These are phyloP conservation scores for Cordyceps tenuipes DNA, from an alignment of 2,329 filamentous ascomycete genomes.

Conservation along the genomic window DNA sequence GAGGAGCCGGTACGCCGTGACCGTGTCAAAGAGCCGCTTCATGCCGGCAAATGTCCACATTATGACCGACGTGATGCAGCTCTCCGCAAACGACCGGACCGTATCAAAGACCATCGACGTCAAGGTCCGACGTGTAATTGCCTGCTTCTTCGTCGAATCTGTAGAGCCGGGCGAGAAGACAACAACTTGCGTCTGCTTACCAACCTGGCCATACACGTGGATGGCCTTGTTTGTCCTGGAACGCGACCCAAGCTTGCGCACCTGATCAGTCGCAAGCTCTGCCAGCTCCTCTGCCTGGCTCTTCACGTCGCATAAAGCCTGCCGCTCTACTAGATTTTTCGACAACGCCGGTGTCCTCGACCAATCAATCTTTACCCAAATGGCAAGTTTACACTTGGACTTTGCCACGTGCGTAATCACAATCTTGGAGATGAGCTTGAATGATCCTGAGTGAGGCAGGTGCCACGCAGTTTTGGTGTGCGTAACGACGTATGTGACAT, in stretches of 20 bases:
- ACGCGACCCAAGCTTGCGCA: constrained; percentile 63
- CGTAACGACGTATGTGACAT: constrained; percentile 58
- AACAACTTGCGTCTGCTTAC: constrained; percentile 56
- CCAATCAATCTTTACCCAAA: constrained; percentile 88
- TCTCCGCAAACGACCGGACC: constrained; percentile 64
- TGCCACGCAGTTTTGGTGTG: constrained; percentile 67
- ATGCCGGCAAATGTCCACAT: constrained; percentile 65
- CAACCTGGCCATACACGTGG: constrained; percentile 69
- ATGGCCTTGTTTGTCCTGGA: constrained; percentile 70
- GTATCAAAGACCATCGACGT: constrained; percentile 66
- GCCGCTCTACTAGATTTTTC: constrained; percentile 54
- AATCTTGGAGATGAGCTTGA: constrained; percentile 79
- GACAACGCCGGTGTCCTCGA: constrained; percentile 54
- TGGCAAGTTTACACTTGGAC: constrained; percentile 81
- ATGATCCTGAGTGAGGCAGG: constrained; percentile 69
- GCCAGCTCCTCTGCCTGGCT: constrained; percentile 67
- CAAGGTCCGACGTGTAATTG: constrained; percentile 54
- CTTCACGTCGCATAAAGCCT: constrained; percentile 67
- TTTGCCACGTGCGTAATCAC: constrained; percentile 92
- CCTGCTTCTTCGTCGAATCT: constrained; percentile 44
- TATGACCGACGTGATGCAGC: constrained; percentile 65
- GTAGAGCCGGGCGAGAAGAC: constrained; percentile 46
- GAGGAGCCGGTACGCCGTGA: constrained; percentile 67
- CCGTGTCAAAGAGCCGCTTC: constrained; percentile 56
- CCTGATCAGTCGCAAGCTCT: constrained; percentile 69